Base-by-base conservation (phyloP, 257 asterid genomes). In the Primulina eburnea region DNA sequence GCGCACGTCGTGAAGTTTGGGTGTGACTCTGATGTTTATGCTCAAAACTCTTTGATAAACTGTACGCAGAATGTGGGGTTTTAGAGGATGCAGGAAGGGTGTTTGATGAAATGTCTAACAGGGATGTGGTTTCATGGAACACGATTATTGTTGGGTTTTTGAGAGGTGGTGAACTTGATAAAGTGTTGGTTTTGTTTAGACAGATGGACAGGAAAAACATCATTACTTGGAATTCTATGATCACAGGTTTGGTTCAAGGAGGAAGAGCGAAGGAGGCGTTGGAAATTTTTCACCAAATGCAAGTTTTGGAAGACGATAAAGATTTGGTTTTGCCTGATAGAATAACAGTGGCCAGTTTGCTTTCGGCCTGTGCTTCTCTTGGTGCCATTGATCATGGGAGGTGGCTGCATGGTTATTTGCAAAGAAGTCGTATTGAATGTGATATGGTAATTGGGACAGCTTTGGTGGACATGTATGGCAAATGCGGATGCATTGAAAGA, bases 51-150 rank as follows among this genome's bases (percentile, higher is more conserved):
- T 57, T 79, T 89, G 82, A 82, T 91, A 16, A 68, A 70, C 28
- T 86, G 75, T 91, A 91, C 43, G 65, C 81, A 0, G 89, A 84
- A 28, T 74, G 87, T 68, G 84, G 88, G 72, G 55, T 70, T 56
- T 62, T 81, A 76, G 72, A 20, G 12, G 85, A 81, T 77, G 97
- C 96, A 12, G 17, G 77, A 82, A 85, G 58, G 83, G 86, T 90
- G 79, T 90, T 90, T 34, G 92, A 87, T 70, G 90, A 65, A 87
- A 91, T 91, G 91, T 40, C 80, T 6, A 58, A 73, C 17, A 80
- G 80, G 70, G 97, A 89, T 67, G 78, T 87, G 70, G 95, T 91
- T 75, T 91, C 97, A 0, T 91, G 97, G 96, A 91, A 89, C 64
- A 76, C 90, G 30, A 65, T 89, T 14, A 70, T 87, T 40, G 73